Conservation (phyloP, 2,329 filamentous ascomycete genomes). For the Pyricularia grisea region DNA sequence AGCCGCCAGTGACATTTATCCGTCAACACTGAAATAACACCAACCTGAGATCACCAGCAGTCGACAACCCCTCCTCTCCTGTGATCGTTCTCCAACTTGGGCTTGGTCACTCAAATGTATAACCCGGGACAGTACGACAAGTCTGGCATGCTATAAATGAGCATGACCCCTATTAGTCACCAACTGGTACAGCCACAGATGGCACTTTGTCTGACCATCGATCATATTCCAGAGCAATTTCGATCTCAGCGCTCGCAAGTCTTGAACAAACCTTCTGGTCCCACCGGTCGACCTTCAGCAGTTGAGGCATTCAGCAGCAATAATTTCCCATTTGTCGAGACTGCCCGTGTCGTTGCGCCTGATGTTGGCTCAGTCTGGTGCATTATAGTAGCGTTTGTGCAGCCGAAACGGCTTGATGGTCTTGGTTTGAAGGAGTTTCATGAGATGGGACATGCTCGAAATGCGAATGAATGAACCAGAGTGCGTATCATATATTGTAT, state of each 20-base stretch:
- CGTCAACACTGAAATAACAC: too few relatives aligned
- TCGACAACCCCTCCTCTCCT: too few relatives aligned
- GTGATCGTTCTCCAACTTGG: too few relatives aligned
- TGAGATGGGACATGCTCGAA: too few relatives aligned
- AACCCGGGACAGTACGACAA: not conserved
- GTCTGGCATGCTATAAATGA: not conserved
- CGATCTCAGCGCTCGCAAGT: conserved; percentile 22
- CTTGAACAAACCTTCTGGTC: conserved; percentile 22
- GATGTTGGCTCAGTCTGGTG: conserved; percentile 1
- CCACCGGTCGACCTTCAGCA: conserved; percentile 22
- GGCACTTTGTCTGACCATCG: too few relatives aligned
- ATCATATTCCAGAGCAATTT: conserved; percentile 11
- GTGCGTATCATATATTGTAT: too few relatives aligned
- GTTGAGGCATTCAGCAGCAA: conserved; percentile 23
- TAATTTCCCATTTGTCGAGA: conserved; percentile 38
- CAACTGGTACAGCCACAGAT: not conserved
- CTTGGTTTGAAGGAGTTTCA: too few relatives aligned
- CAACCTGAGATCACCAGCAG: too few relatives aligned
- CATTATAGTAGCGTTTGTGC: too few relatives aligned
- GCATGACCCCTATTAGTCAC: not conserved
- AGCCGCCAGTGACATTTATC: too few relatives aligned
- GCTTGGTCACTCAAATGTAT: not conserved
- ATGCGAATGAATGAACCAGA: too few relatives aligned
- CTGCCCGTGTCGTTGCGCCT: conserved; percentile 19
- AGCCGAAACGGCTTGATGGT: too few relatives aligned